Conservation (phyloP, 371 early-diverging fungal genomes). For the Mitosporidium daphniae region DNA sequence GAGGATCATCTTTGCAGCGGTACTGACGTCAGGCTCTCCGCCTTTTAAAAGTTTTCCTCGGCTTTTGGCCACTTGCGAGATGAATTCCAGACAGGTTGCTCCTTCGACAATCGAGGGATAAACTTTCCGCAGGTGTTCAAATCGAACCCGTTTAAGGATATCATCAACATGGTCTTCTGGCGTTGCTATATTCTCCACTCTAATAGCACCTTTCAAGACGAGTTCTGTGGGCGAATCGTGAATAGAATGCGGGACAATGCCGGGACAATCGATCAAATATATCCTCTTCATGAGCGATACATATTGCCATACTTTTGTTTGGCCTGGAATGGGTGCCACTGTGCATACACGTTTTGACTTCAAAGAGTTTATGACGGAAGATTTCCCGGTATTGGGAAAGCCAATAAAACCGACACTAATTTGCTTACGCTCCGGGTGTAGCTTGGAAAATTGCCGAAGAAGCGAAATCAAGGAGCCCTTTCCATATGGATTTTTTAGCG, state of each 20-base stretch:
- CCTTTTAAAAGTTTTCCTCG: slow-evolving; percentile 79
- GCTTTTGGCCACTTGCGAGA: slow-evolving; percentile 45
- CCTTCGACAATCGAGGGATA: slow-evolving; percentile 42
- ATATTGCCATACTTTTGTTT: slow-evolving; percentile 99
- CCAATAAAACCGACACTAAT: slow-evolving; percentile 88
- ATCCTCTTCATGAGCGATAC: slow-evolving; percentile 91
- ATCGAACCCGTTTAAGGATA: slow-evolving; percentile 40
- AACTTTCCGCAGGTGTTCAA: slow-evolving; percentile 45
- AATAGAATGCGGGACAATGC: slow-evolving; percentile 58
- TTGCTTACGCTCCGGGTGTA: slow-evolving; percentile 81
- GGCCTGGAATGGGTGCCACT: slow-evolving; percentile 94
- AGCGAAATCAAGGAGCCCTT: slow-evolving; percentile 85
- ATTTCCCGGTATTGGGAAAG: slow-evolving; percentile 54
- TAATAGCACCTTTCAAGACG: slow-evolving; percentile 84
- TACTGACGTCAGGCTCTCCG: slow-evolving; percentile 61
- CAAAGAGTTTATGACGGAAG: slow-evolving; percentile 90
- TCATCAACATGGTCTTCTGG: slow-evolving; percentile 73
- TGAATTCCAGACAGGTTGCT: slow-evolving; percentile 39
- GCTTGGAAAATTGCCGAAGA: slow-evolving; percentile 64
- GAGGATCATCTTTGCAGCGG: slow-evolving; percentile 80
- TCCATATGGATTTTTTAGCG: slow-evolving; percentile 83
- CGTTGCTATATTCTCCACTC: slow-evolving; percentile 59
- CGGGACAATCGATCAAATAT: slow-evolving; percentile 96
- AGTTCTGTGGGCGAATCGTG: slow-evolving; percentile 66
- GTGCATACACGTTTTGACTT: slow-evolving; percentile 78